These are phyloP conservation scores for Suillus subaureus DNA, from an alignment of 768 basidiomycete genomes.

Conservation along the genomic window DNA sequence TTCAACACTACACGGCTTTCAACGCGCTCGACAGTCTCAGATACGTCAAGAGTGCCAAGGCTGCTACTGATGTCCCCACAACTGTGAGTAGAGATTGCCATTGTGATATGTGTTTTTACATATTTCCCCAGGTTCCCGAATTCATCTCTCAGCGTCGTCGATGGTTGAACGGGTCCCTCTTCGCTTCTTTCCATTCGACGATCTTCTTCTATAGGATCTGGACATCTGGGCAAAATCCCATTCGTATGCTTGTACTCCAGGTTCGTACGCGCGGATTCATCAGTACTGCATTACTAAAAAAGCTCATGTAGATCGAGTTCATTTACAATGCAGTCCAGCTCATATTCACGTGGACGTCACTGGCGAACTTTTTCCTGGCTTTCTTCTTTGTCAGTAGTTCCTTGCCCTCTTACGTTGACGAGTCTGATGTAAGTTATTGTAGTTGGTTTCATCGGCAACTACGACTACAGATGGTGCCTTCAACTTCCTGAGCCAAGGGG, in stretches of 20 bases:
- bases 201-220: conserved; percentile 88
- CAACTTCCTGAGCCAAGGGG: conserved; percentile 74
- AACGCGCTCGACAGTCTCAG: conserved; percentile 52
- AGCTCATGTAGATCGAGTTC: conserved; percentile 67
- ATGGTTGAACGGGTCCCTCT: conserved; percentile 88
- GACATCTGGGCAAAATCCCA: conserved; percentile 87
- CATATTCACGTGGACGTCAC: conserved; percentile 90
- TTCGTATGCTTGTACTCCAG: conserved; percentile 78
- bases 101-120: conserved; percentile 2
- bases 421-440: conserved; percentile 27
- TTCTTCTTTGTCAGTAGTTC: conserved; percentile 83
- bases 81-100: conserved; percentile 42
- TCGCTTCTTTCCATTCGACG: conserved; percentile 91
- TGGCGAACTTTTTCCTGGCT: conserved; percentile 93
- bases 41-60: conserved; percentile 93
- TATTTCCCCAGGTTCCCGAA: conserved; percentile 64
- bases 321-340: conserved; percentile 90
- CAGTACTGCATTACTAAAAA: not conserved
- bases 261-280: conserved; percentile 18
- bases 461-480: conserved; percentile 68
- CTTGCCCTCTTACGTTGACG: conserved; percentile 19
- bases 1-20: not conserved
- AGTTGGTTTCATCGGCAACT: conserved; percentile 85
- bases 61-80: conserved; percentile 94
- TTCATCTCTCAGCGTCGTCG: conserved; percentile 94